Evolutionary conservation across 2,329 filamentous ascomycete genomes (phyloP).

Genomic region (Triangularia setosa): DNA sequence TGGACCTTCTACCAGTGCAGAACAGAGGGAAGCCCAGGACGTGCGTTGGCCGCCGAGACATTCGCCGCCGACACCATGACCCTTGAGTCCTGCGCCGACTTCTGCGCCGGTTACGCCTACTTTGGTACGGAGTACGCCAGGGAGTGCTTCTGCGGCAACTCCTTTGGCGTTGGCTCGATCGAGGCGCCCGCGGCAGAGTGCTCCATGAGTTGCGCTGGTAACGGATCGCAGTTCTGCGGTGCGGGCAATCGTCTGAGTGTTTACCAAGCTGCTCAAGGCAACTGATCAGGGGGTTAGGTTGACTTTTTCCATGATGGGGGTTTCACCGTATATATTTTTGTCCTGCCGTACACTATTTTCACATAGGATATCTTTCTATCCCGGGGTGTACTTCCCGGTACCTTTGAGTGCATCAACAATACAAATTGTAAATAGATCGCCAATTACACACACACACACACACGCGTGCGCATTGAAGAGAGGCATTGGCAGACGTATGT

Average conservation of each 20-base stretch:
- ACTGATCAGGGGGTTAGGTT: background rate
- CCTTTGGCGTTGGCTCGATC: conserved; percentile 28
- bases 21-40: conserved; percentile 34
- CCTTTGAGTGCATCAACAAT: background rate
- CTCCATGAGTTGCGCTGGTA: conserved; percentile 40
- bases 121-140: conserved; percentile 38
- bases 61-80: conserved; percentile 35
- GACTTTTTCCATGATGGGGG: background rate
- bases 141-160: conserved; percentile 40
- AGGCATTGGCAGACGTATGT: background rate
- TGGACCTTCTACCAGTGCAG: conserved; percentile 38
- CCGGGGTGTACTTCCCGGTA: background rate
- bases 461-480: too few relatives aligned
- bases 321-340: conserved; percentile 6
- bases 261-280: conserved; percentile 17
- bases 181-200: conserved; percentile 34
- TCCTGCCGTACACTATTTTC: background rate
- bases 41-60: conserved; percentile 33
- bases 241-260: conserved; percentile 36
- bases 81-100: conserved; percentile 36
- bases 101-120: conserved; percentile 34
- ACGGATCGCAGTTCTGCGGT: conserved; percentile 37
- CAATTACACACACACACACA: too few relatives aligned
- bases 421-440: background rate
- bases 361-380: background rate